Percentiles rank a stretch among this genome's conserved stretches.
These are phyloP conservation scores for Pleurotus cornucopiae DNA, from an alignment of 768 basidiomycete genomes.

Conservation along the genomic window DNA sequence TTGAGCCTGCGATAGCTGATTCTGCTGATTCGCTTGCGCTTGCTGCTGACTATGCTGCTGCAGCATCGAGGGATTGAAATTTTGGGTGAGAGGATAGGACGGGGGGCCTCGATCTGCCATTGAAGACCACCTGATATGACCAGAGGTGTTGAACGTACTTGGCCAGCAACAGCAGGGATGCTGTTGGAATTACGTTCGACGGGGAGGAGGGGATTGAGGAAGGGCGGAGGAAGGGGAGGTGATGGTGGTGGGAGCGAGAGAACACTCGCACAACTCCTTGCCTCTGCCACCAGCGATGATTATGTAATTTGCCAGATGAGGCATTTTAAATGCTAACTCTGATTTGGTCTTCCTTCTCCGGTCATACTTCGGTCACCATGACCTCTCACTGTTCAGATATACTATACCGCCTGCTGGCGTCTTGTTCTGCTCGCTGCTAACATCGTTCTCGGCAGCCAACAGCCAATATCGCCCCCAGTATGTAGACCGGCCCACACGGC, in stretches of 20 bases:
- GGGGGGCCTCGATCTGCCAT: slow-evolving; percentile 62
- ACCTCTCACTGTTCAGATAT: slow-evolving; percentile 6
- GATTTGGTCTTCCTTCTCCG: slow-evolving; percentile 3
- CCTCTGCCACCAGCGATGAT: slow-evolving; percentile 5
- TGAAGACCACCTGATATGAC: slow-evolving; percentile 22
- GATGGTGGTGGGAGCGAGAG: slow-evolving; percentile 59
- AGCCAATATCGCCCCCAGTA: neutral
- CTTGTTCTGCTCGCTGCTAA: neutral
- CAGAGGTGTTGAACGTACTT: slow-evolving; percentile 14
- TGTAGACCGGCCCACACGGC: slow-evolving; percentile 1
- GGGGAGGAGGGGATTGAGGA: slow-evolving; percentile 21
- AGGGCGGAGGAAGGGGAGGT: slow-evolving; percentile 23
- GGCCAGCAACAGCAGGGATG: slow-evolving; percentile 1
- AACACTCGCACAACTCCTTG: slow-evolving; percentile 15
- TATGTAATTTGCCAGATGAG: slow-evolving; percentile 2
- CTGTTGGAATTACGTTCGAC: slow-evolving; percentile 8
- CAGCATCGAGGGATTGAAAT: slow-evolving; percentile 40
- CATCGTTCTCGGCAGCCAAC: slow-evolving; percentile 1
- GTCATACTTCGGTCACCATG: slow-evolving; percentile 10
- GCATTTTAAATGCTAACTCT: neutral
- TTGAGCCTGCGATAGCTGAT: slow-evolving; percentile 32
- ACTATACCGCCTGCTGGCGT: neutral
- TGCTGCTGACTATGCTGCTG: slow-evolving; percentile 41
- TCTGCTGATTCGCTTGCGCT: slow-evolving; percentile 34
- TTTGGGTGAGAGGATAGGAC: slow-evolving; percentile 34